phyloP scores from a whole-genome alignment of 345 rosid species.

The Salix exigua region DNA sequence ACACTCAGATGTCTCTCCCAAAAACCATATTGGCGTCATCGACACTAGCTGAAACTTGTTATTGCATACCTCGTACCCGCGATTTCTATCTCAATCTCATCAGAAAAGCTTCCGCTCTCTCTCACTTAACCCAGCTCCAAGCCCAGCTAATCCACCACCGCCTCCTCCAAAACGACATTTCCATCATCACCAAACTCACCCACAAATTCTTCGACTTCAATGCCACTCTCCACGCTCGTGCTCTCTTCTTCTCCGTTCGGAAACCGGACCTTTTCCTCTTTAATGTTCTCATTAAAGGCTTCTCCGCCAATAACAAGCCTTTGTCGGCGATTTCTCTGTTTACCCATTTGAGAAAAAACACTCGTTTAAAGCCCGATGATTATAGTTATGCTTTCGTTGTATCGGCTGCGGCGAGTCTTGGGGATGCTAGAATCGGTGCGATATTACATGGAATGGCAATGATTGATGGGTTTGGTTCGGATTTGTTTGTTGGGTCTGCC shows the following conservation, averaged over 20 bases:
- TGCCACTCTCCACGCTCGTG: constrained; percentile 45
- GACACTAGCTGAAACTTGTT: too few relatives aligned
- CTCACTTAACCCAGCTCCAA: constrained; percentile 62
- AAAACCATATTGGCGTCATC: constrained; percentile 6
- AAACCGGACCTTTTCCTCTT: constrained; percentile 71
- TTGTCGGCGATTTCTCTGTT: constrained; percentile 46
- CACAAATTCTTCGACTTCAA: constrained; percentile 58
- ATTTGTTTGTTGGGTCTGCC: constrained; percentile 57
- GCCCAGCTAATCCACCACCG: constrained; percentile 57
- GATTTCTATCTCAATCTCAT: constrained; percentile 44
- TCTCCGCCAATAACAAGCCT: constrained; percentile 38
- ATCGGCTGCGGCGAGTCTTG: constrained; percentile 47
- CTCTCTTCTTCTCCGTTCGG: constrained; percentile 48
- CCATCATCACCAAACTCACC: constrained; percentile 61
- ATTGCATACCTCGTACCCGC: constrained; percentile 13
- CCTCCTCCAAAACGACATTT: constrained; percentile 43
- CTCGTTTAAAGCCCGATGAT: constrained; percentile 49
- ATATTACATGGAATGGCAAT: constrained; percentile 48
- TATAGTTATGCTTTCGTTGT: constrained; percentile 52
- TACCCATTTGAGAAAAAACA: constrained; percentile 38
- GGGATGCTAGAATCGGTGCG: constrained; percentile 37
- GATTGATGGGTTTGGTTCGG: constrained; percentile 52
- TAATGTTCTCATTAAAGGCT: constrained; percentile 65
- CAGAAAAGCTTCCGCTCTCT: constrained; percentile 33
- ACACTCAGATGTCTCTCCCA: constrained; percentile 3